Evolutionary conservation across 176 grass and related monocot genomes (phyloP), one percentile per base, ranked within the genome.

Genomic region (Pontederia crassipes): DNA sequence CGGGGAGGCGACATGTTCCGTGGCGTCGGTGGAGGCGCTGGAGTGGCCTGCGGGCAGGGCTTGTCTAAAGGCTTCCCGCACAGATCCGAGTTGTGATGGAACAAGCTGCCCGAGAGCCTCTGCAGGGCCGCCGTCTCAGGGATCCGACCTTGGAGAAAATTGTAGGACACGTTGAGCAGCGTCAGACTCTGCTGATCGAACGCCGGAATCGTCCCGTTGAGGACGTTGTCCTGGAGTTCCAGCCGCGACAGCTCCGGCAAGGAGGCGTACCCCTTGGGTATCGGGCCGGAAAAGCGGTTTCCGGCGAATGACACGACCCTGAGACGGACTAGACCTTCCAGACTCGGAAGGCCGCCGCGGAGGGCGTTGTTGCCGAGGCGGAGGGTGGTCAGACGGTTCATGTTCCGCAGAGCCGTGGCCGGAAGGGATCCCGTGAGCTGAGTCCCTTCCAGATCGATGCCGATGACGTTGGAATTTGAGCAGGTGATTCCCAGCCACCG

Each of bases 161-260:
- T 98, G 68, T 92, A 85, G 8, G 93, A 98, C 15, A 98, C 87
- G 50, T 98, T 89, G 74, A 98, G 85, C 29, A 61, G 71, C 40
- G 49, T 46, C 47, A 98, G 78, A 0, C 56, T 68, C 0, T 9
- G 28, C 77, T 98, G 93, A 46, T 54, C 15, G 71, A 98, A 92
- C n/a, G 79, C 67, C 10, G 88, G 88, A 49, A 98, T 32, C 4
- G 79, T 59, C 27, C 93, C 88, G 15, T 15, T 92, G 58, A 98
- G 79, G 46, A 92, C 81, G 79, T 98, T 98, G 71, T 92, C 79
- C 75, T 98, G 84, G 46, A 98, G 80, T 67, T 98, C 74, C 32
- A 98, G 74, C 66, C 72, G 26, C 10, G 47, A 62, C 10, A 98
- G 77, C 0, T 10, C 49, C 5, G 9, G 53, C 49, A 98, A 48